Base-by-base conservation (phyloP, 1,284 basidiomycete genomes). In the Sporisorium reilianum region DNA sequence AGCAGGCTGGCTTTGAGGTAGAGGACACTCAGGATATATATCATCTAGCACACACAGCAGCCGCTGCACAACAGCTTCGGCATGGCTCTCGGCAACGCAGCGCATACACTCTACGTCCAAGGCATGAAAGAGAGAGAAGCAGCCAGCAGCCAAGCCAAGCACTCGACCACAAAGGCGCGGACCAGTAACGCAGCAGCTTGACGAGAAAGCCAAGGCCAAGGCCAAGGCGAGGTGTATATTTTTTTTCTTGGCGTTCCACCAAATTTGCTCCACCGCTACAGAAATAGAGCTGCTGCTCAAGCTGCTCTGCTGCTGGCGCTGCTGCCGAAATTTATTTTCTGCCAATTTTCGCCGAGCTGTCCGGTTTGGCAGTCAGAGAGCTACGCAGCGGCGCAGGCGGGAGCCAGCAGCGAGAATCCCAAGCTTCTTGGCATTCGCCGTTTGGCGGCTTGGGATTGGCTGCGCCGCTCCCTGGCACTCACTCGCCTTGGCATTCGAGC, bases 341-440 rank as follows among this genome's bases (percentile, higher is more conserved):
- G n/a, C n/a, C 5, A 30, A 30, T 5, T 30, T 48, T 48, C 34
- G 26, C 55, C 45, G 34, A 48, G 55, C 55, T 56, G 55, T 56
- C 55, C 55, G 34, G 23, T 56, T 56, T 16, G 55, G 55, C 55
- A n/a, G n/a, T n/a, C n/a, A n/a, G n/a, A n/a, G n/a, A n/a, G n/a
- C n/a, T n/a, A n/a, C n/a, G n/a, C n/a, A 48, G 45, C 14, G 44
- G 16, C 12, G 8, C 36, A 4, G 36, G 4, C 16, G 16, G 4
- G 16, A 34, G 20, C 3, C 9, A 34, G 8, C 5, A 10, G 11
- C 34, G 23, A 32, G 36, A 55, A 28, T 22, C 49, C 49, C 57
- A 59, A 59, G 57, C 22, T 28, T 36, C 57, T 59, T 59, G 57
- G 57, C 57, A 52, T 52, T 58, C 38, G n/a, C 9, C 38, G 2